Conservation (phyloP, 495 filamentous ascomycete genomes). For the Xylaria castorea region DNA sequence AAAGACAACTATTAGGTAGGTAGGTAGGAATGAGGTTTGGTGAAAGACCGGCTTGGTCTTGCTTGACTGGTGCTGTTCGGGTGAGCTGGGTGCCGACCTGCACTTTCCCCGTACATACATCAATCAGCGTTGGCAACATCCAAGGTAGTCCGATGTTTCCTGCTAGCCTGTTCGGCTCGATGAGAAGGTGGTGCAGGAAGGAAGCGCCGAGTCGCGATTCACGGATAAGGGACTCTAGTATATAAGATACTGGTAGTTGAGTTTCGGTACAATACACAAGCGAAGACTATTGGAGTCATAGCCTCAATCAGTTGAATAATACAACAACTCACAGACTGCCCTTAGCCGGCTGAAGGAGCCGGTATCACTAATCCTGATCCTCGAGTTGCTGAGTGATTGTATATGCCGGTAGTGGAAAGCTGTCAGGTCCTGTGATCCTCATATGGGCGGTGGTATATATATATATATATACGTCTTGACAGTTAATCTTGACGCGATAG, state of each 20-base stretch:
- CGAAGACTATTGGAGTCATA: neutral
- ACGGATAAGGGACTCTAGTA: neutral
- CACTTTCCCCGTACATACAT: neutral
- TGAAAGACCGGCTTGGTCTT: neutral
- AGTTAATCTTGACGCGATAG: neutral
- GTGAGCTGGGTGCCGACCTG: neutral
- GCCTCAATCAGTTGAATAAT: neutral
- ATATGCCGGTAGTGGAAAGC: neutral
- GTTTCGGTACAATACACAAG: neutral
- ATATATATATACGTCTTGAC: neutral
- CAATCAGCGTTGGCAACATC: neutral
- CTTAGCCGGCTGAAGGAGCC: neutral
- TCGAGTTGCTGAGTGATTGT: neutral
- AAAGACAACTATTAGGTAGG: slow-evolving; percentile 3
- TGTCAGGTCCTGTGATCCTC: neutral
- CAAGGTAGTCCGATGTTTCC: neutral
- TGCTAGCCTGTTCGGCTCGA: neutral
- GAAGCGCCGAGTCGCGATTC: neutral
- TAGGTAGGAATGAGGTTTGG: slow-evolving; percentile 5
- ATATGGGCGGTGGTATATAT: neutral
- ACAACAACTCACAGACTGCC: neutral
- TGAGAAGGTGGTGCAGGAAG: neutral
- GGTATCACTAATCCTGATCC: too few species aligned
- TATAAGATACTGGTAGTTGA: neutral
- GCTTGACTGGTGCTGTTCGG: neutral